phyloP scores from a whole-genome alignment of 2,329 filamentous ascomycete species.

The Paecilomyces dactylethromorphus region DNA sequence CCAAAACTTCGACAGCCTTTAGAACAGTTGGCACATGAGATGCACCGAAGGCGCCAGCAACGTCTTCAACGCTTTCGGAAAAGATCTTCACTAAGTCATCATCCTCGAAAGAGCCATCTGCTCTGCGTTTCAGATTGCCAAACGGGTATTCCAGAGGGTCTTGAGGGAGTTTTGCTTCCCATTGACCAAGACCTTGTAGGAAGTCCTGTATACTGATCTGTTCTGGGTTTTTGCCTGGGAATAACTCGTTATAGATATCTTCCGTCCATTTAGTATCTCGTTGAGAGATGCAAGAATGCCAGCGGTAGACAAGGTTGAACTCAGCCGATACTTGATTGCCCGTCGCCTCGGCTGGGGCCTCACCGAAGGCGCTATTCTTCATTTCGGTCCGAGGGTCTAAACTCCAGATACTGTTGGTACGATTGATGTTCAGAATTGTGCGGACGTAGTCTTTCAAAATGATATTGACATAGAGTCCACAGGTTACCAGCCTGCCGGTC shows the following conservation, averaged over 20 bases:
- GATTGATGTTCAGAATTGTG: conserved; percentile 55
- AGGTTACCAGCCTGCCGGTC: conserved; percentile 48
- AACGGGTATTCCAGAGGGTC: conserved; percentile 46
- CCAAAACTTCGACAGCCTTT: conserved; percentile 56
- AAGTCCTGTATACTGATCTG: conserved; percentile 23
- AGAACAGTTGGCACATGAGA: conserved; percentile 54
- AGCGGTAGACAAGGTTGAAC: conserved; percentile 63
- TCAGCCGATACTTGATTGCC: conserved; percentile 64
- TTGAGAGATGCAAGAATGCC: conserved; percentile 56
- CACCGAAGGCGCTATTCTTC: conserved; percentile 37
- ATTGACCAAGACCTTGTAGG: conserved; percentile 29
- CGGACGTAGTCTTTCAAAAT: conserved; percentile 53
- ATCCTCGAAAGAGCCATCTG: conserved; percentile 50
- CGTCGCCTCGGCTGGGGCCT: conserved; percentile 48
- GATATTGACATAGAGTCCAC: conserved; percentile 53
- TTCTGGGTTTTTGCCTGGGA: conserved; percentile 18
- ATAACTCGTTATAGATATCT: conserved; percentile 45
- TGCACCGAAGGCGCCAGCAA: conserved; percentile 54
- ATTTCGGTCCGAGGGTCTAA: conserved; percentile 59
- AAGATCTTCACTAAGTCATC: conserved; percentile 52
- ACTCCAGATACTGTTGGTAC: conserved; percentile 54
- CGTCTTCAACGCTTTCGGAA: conserved; percentile 54
- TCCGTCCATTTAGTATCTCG: conserved; percentile 59
- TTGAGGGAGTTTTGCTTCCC: conserved; percentile 33
- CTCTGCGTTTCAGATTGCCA: conserved; percentile 41